phyloP scores from a whole-genome alignment of 257 asterid species.

The Henckelia pumila region DNA sequence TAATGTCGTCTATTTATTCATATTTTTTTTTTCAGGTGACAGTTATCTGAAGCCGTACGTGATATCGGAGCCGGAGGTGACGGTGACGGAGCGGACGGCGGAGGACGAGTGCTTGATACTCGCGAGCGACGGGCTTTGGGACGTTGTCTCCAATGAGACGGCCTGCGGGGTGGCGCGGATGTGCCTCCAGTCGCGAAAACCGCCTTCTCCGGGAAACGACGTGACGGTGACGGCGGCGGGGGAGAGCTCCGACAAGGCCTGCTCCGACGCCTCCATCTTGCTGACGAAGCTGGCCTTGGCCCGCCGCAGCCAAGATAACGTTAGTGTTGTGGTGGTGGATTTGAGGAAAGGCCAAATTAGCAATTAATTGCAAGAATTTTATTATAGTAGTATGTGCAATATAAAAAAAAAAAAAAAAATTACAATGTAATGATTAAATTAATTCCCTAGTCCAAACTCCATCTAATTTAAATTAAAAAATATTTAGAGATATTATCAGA shows the following conservation, averaged over 20 bases:
- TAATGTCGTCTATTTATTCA: too few relatives aligned
- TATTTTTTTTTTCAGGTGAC: slow-evolving; percentile 58
- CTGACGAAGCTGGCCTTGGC: slow-evolving; percentile 90
- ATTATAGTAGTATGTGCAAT: too few relatives aligned
- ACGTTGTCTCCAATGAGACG: slow-evolving; percentile 82
- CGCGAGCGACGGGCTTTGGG: slow-evolving; percentile 95
- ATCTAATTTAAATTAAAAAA: too few relatives aligned
- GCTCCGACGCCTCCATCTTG: slow-evolving; percentile 88
- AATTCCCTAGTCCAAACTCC: too few relatives aligned
- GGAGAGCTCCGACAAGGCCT: slow-evolving; percentile 71
- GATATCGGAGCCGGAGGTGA: slow-evolving; percentile 99
- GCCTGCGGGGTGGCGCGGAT: slow-evolving; percentile 93
- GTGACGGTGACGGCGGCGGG: slow-evolving; percentile 39
- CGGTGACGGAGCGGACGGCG: slow-evolving; percentile 48
- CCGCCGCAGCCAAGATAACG: slow-evolving; percentile 81
- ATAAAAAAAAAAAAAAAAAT: too few relatives aligned
- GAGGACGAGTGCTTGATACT: slow-evolving; percentile 80
- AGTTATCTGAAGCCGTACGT: slow-evolving; percentile 87
- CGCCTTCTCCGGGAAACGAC: slow-evolving; percentile 47
- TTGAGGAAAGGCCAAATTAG: slow-evolving; percentile 36
- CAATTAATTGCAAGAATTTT: not conserved
- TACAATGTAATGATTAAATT: too few relatives aligned
- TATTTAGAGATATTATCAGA: too few relatives aligned
- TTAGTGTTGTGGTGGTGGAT: slow-evolving; percentile 84
- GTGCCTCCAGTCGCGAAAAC: slow-evolving; percentile 64